Evolutionary conservation across 2,329 filamentous ascomycete genomes (phyloP).

Genomic region (Xylaria polymorpha): DNA sequence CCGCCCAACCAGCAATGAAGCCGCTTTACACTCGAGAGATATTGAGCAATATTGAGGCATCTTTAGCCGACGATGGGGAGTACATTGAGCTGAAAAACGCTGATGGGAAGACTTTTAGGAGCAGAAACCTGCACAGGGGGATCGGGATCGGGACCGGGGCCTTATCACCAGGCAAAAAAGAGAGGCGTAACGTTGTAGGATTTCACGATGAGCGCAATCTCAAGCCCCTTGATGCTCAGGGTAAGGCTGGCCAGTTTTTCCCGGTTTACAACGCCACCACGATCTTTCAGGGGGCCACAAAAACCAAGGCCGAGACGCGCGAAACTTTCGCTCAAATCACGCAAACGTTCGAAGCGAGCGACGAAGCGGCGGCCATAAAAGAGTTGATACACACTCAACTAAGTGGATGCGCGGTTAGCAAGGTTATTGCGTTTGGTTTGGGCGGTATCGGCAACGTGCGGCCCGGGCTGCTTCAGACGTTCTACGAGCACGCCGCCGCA

Average conservation of each 20-base stretch:
- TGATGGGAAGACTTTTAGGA: background rate
- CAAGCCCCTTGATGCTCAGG: background rate
- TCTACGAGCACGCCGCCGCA: conserved; percentile 12
- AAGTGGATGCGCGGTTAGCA: conserved; percentile 15
- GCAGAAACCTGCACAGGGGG: background rate
- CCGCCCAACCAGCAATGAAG: background rate
- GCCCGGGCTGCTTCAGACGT: background rate
- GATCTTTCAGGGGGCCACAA: background rate
- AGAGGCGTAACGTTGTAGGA: background rate
- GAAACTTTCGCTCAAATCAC: background rate
- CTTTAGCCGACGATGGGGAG: conserved; percentile 13
- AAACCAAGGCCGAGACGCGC: background rate
- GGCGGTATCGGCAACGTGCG: conserved; percentile 1
- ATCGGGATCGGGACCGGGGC: background rate
- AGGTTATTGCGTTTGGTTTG: conserved; percentile 38
- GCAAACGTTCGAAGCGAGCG: background rate
- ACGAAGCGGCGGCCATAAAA: background rate
- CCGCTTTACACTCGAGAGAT: conserved; percentile 15
- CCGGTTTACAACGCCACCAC: background rate
- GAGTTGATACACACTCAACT: conserved; percentile 14
- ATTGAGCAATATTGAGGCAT: conserved; percentile 24
- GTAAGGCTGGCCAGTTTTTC: background rate
- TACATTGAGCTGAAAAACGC: conserved; percentile 15
- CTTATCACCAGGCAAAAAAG: background rate
- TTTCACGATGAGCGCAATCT: conserved; percentile 16